Base-by-base conservation (phyloP, 768 basidiomycete genomes). In the Podaxis pistillaris region DNA sequence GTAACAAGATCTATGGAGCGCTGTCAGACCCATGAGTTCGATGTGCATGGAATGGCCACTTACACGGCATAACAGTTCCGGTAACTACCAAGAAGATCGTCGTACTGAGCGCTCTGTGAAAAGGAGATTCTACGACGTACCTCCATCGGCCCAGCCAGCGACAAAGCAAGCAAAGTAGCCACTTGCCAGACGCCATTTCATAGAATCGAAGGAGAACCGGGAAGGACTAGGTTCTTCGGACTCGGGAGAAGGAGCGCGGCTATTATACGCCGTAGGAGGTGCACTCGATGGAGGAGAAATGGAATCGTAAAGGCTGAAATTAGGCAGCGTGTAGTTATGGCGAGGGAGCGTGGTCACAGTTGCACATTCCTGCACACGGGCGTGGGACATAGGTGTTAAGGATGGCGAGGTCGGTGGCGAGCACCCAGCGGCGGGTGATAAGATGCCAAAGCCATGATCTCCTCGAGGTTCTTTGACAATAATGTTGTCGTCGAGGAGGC, bases 71-170 rank as follows among this genome's bases (percentile, higher is more conserved):
- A 2, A 86, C 75, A 2, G 84, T 83, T 3, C 83, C 85, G 11
- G 84, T 86, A 11, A 85, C 85, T 87, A 62, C 4, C 56, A 51
- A 41, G 60, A 15, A 64, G 46, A 60, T 60, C 7, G 41, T 33
- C 13, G 51, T 33, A 46, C 53, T 61, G 59, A 58, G 50, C 41
- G n/a, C 19, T 57, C 19, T 40, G 28, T 49, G 19, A 6, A 33
- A 33, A 37, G 11, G 40, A 36, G 36, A 56, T 33, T 51, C 17
- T 52, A 26, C 33, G 53, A 57, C 66, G 55, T 61, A 78, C 75
- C 74, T 71, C 83, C 83, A 63, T 85, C 84, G 49, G 78, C 81
- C 83, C 83, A 85, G 12, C 83, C 83, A 56, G 81, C 78, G 52
- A 82, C 67, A 60, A 84, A 85, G 66, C 81, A 82, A 4, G 73